Base-by-base conservation (phyloP, 345 rosid species). In the Turnera subulata region DNA sequence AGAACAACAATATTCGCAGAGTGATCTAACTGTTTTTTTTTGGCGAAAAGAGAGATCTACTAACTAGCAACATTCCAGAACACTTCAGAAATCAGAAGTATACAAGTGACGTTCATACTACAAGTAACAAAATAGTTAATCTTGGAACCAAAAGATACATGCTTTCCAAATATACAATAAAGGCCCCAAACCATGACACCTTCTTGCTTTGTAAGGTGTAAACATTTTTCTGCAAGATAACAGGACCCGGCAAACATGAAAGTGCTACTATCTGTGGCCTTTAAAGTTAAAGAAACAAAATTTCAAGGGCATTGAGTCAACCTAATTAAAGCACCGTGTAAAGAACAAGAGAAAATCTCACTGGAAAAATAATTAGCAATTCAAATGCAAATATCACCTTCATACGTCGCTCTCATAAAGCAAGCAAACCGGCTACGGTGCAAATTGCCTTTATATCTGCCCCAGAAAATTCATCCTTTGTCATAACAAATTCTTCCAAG, bases 381-480 rank as follows among this genome's bases (percentile, higher is more conserved):
- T 18, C 22, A 54, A n/a, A 39, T 24, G n/a, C 1, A 11, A 40
- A 48, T 5, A 65, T 71, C 69, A 88, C 96, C 95, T 90, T 90
- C 99, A 90, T 94, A 20, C 96, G 95, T 8, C 97, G 85, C 82
- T 90, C 99, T 58, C 97, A 70, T 44, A 94, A 73, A 49, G 99
- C 96, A 65, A 94, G 97, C 59, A 94, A 74, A 59, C 99, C 96
- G 48, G 97, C 96, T 73, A 90, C 99, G 0, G 99, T 90, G 69
- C 99, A 94, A 55, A 90, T 94, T 19, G 96, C 97, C 66, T 94
- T 94, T 59, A 94, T 94, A 61, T 94, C 97, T 46, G 97, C 99
- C 59, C 97, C 99, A 24, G 99, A 90, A 62, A 94, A 90, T 69
- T 90, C 96, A 52, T 94, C 99, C 65, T 90, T 93, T 0, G 99